phyloP scores from a whole-genome alignment of 257 asterid genomes.

The Solanum tarijense region DNA sequence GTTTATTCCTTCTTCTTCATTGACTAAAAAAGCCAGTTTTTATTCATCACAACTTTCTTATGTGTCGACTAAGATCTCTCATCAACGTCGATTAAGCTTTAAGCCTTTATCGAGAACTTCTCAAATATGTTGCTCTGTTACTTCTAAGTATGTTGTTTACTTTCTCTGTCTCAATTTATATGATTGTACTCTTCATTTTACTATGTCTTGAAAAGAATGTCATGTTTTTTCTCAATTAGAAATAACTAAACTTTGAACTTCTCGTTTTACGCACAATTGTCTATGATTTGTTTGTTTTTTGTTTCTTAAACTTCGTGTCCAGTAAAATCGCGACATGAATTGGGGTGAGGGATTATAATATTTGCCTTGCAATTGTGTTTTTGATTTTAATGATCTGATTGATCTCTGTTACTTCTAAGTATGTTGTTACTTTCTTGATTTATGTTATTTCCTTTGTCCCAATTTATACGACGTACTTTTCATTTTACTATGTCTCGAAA shows the following conservation, averaged over 20 bases:
- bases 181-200: neutral
- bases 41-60: constrained; percentile 45
- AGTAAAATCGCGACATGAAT: neutral
- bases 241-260: neutral
- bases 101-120: constrained; percentile 23
- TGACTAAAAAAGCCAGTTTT: constrained; percentile 11
- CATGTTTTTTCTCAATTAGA: neutral
- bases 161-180: neutral
- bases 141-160: constrained; percentile 40
- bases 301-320: neutral
- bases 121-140: constrained; percentile 65
- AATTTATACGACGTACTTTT: neutral
- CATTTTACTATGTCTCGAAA: neutral
- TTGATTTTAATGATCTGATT: neutral
- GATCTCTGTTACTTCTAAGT: constrained; percentile 64
- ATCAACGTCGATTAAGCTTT: constrained; percentile 22
- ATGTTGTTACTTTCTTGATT: neutral
- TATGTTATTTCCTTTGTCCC: neutral
- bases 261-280: neutral
- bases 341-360: neutral
- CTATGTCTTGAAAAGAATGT: neutral
- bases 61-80: constrained; percentile 30
- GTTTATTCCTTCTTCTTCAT: constrained; percentile 17
- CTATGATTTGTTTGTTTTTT: neutral
- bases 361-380: neutral